These are phyloP conservation scores for Oryza brachyantha DNA, from an alignment of 176 grass and related monocot species.

Conservation along the genomic window DNA sequence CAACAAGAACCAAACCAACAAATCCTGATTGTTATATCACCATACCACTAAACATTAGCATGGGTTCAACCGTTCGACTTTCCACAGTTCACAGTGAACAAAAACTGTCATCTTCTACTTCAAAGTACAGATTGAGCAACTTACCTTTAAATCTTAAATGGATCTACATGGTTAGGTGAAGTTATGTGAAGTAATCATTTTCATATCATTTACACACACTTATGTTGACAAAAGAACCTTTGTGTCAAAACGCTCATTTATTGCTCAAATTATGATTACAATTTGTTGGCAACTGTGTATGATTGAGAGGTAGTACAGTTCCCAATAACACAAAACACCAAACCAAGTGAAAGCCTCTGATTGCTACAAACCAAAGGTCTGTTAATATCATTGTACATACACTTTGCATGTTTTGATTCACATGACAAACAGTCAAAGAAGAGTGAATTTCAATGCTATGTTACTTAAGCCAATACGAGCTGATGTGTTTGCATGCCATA, in stretches of 20 bases:
- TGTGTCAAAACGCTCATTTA: background rate
- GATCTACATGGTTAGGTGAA: background rate
- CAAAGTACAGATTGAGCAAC: background rate
- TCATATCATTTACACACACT: background rate
- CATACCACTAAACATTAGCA: background rate
- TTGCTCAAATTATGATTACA: background rate
- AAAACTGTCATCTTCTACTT: background rate
- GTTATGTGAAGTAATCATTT: background rate
- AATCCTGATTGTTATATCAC: background rate
- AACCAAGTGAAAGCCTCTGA: background rate
- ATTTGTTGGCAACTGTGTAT: background rate
- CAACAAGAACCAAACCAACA: background rate
- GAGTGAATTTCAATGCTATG: background rate
- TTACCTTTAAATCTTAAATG: background rate
- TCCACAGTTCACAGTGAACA: background rate
- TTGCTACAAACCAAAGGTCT: background rate
- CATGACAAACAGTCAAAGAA: background rate
- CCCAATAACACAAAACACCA: constrained; percentile 1
- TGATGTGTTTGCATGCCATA: background rate
- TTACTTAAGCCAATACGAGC: background rate
- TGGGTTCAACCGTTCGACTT: background rate
- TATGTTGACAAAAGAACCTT: background rate
- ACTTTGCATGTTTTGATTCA: background rate
- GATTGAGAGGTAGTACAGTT: background rate
- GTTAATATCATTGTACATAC: background rate